Percentiles rank a stretch among this genome's conserved stretches.
Conservation (phyloP, 2,329 filamentous ascomycete species). For the Plectosphaerella sp. region DNA sequence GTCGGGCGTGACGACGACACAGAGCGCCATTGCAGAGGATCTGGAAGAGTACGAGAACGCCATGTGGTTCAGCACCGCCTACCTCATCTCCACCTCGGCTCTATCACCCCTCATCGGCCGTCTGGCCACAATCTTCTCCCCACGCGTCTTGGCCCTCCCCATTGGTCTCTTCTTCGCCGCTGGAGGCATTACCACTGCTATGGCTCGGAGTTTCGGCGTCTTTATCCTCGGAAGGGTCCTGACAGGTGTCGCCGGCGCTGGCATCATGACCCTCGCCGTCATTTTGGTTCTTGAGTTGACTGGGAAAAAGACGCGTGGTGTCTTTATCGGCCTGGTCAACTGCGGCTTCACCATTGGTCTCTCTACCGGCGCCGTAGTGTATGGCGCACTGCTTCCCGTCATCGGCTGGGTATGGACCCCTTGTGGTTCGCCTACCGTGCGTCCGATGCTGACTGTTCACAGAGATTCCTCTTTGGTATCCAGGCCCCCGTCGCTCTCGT, state of each 20-base stretch:
- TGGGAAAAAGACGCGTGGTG: conserved; percentile 60
- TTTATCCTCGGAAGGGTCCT: conserved; percentile 69
- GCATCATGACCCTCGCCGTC: conserved; percentile 67
- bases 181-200: conserved; percentile 62
- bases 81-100: conserved; percentile 58
- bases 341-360: conserved; percentile 68
- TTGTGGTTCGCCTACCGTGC: not conserved
- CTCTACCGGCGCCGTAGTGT: conserved; percentile 66
- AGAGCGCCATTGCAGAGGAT: conserved; percentile 71
- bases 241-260: conserved; percentile 65
- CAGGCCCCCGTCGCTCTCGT: conserved; percentile 63
- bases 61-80: conserved; percentile 79
- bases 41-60: conserved; percentile 68
- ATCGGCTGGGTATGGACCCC: conserved; percentile 62
- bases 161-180: conserved; percentile 53
- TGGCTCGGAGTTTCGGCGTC: conserved; percentile 49
- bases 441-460: not conserved
- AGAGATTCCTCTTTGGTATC: conserved; percentile 69
- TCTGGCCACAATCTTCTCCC: conserved; percentile 69
- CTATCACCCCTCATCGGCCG: conserved; percentile 68
- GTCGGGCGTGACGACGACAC: conserved; percentile 76
- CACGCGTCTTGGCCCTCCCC: conserved; percentile 59
- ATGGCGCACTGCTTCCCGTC: conserved; percentile 56
- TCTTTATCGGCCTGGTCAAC: conserved; percentile 73
- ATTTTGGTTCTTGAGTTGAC: conserved; percentile 75